A percentile compares a stretch with the other conserved stretches of the same genome.
Conservation (phyloP, 345 rosid genomes). For the Populus alba region DNA sequence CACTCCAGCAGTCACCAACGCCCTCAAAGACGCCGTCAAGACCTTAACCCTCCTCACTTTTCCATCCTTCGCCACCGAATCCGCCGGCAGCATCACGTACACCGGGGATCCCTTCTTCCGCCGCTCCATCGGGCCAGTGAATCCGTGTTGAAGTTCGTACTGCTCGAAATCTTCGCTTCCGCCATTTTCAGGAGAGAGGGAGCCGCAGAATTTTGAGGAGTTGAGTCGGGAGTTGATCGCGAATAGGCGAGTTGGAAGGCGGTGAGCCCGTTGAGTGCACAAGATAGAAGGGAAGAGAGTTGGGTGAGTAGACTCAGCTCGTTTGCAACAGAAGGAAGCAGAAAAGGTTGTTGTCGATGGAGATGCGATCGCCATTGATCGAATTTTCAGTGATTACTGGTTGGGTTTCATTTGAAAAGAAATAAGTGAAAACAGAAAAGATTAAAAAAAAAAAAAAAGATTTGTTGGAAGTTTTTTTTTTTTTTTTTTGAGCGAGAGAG, state of each 20-base stretch:
- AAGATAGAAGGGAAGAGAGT: conserved; percentile 18
- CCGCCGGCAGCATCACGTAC: conserved; percentile 49
- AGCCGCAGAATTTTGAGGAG: conserved; percentile 30
- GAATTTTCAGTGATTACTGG: not conserved
- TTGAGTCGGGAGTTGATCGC: conserved; percentile 26
- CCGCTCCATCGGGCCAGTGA: conserved; percentile 8
- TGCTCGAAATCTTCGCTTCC: conserved; percentile 10
- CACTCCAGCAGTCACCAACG: conserved; percentile 41
- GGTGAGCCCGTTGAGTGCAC: conserved; percentile 7
- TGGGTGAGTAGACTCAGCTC: conserved; percentile 16
- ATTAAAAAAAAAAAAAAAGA: not conserved
- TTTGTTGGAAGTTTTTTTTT: not conserved
- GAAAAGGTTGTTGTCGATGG: conserved; percentile 31
- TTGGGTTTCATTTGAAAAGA: conserved; percentile 3
- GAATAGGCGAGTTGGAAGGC: conserved; percentile 7
- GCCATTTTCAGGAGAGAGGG: conserved; percentile 37
- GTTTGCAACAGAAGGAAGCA: conserved; percentile 28
- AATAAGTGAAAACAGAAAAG: not conserved
- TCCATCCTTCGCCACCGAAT: conserved; percentile 22
- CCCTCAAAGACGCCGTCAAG: conserved; percentile 37
- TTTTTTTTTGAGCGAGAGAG: not conserved
- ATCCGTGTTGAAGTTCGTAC: conserved; percentile 28
- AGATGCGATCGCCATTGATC: conserved; percentile 37
- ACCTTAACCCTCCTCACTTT: conserved; percentile 33
- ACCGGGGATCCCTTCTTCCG: conserved; percentile 38